Evolutionary conservation across 371 early-diverging fungal species (phyloP).

Genomic region (Saksenaea oblongispora): DNA sequence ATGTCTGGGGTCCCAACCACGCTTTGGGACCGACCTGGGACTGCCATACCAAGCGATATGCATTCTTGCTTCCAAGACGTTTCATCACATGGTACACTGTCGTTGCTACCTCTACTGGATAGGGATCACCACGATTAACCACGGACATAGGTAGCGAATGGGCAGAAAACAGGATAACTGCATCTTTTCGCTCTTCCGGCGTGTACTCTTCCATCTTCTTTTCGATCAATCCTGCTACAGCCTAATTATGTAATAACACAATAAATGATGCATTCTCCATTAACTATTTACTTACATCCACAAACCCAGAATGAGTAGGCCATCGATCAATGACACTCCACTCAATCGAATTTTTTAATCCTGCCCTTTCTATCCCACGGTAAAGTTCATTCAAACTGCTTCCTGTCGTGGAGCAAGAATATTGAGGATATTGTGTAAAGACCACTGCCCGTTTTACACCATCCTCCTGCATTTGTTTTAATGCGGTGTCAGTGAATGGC

Average conservation of each 20-base stretch:
- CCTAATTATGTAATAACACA: slow-evolving; percentile 17
- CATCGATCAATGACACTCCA: slow-evolving; percentile 97
- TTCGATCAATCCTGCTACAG: slow-evolving; percentile 78
- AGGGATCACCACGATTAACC: slow-evolving; percentile 90
- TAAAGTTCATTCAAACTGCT: slow-evolving; percentile 90
- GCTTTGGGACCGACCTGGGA: slow-evolving; percentile 93
- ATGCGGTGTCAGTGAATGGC: slow-evolving; percentile 77
- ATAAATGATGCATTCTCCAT: neutral
- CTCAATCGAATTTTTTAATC: slow-evolving; percentile 65
- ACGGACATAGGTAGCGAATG: slow-evolving; percentile 95
- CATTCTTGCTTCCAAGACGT: slow-evolving; percentile 68
- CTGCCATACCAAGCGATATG: slow-evolving; percentile 96
- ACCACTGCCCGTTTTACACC: slow-evolving; percentile 87
- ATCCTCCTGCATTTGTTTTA: slow-evolving; percentile 79
- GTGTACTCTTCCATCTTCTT: slow-evolving; percentile 70
- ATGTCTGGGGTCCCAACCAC: slow-evolving; percentile 94
- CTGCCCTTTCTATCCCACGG: slow-evolving; percentile 58
- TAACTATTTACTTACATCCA: slow-evolving; percentile 55
- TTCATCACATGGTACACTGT: slow-evolving; percentile 87
- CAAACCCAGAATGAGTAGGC: slow-evolving; percentile 85
- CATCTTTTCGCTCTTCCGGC: slow-evolving; percentile 62
- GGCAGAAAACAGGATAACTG: slow-evolving; percentile 91
- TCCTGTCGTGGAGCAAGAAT: slow-evolving; percentile 95
- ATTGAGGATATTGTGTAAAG: slow-evolving; percentile 95
- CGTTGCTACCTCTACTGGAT: slow-evolving; percentile 91